Conservation (phyloP, 1,139 yeast genomes). For the Ogataea hybrid region DNA sequence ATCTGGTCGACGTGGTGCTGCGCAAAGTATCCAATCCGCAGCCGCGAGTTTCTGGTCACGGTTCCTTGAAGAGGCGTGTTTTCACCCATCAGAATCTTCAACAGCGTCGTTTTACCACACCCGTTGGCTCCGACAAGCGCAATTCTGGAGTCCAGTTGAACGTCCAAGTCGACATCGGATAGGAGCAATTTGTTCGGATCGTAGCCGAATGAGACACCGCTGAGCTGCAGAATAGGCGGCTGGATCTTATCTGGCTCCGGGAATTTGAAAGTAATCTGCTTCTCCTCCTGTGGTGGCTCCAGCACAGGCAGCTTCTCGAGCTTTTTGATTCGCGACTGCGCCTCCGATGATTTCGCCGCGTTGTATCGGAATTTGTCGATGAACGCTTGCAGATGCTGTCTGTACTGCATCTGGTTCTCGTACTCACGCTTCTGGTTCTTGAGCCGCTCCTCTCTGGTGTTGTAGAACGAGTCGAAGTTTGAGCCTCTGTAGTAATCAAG, state of each 20-base stretch:
- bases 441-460: conserved; percentile 92
- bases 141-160: conserved; percentile 90
- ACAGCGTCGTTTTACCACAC: conserved; percentile 95
- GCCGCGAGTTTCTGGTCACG: conserved; percentile 76
- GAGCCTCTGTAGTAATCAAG: conserved; percentile 94
- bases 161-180: conserved; percentile 79
- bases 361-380: conserved; percentile 96
- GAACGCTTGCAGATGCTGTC: conserved; percentile 89
- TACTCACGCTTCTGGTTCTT: conserved; percentile 93
- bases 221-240: conserved; percentile 91
- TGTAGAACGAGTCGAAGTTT: conserved; percentile 87
- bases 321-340: conserved; percentile 95
- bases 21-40: conserved; percentile 97
- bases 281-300: conserved; percentile 95
- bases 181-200: conserved; percentile 58
- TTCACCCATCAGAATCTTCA: conserved; percentile 80
- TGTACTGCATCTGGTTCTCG: conserved; percentile 94
- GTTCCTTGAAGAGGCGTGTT: conserved; percentile 71
- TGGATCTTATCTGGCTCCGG: conserved; percentile 93
- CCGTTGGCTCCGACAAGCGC: conserved; percentile 99
- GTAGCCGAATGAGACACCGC: conserved; percentile 86
- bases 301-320: conserved; percentile 88
- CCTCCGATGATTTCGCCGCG: conserved; percentile 96
- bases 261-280: conserved; percentile 78
- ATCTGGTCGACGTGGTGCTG: conserved; percentile 99